Conservation (phyloP, 306 rosid species). For the Prinsepia uniflora region DNA sequence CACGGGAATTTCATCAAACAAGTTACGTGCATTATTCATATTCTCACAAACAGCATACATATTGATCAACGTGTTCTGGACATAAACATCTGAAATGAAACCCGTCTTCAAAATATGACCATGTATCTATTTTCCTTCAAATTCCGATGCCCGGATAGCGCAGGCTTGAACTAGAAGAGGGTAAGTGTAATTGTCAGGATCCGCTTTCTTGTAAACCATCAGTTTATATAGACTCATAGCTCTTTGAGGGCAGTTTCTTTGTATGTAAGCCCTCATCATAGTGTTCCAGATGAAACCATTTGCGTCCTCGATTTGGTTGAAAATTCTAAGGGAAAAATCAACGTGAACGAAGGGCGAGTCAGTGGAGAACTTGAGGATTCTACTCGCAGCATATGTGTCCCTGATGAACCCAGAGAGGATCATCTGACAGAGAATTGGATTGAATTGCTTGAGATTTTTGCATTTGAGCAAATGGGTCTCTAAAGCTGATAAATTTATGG, state of each 20-base stretch:
- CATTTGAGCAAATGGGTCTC: slow-evolving; percentile 44
- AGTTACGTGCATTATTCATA: slow-evolving; percentile 46
- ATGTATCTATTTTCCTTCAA: slow-evolving; percentile 60
- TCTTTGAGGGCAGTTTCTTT: slow-evolving; percentile 41
- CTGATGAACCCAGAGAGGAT: slow-evolving; percentile 52
- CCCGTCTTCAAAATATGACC: slow-evolving; percentile 53
- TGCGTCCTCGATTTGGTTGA: slow-evolving; percentile 48
- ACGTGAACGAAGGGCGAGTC: slow-evolving; percentile 40
- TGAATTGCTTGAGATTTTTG: slow-evolving; percentile 38
- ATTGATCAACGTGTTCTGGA: slow-evolving; percentile 61
- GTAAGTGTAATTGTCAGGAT: slow-evolving; percentile 52
- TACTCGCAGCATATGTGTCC: slow-evolving; percentile 68
- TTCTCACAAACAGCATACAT: slow-evolving; percentile 60
- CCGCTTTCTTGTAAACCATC: slow-evolving; percentile 27
- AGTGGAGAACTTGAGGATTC: slow-evolving; percentile 48
- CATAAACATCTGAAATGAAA: slow-evolving; percentile 54
- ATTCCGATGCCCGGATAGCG: slow-evolving; percentile 36
- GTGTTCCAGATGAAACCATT: slow-evolving; percentile 75
- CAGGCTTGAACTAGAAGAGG: slow-evolving; percentile 68
- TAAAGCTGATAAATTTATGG: slow-evolving; percentile 43
- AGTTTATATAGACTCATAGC: slow-evolving; percentile 36
- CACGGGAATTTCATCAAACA: slow-evolving; percentile 67
- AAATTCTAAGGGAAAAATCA: slow-evolving; percentile 39
- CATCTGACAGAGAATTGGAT: slow-evolving; percentile 62
- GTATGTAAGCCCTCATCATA: slow-evolving; percentile 59